These are phyloP conservation scores for Colletotrichum endophyticum DNA, from an alignment of 2,329 filamentous ascomycete genomes.

Conservation along the genomic window DNA sequence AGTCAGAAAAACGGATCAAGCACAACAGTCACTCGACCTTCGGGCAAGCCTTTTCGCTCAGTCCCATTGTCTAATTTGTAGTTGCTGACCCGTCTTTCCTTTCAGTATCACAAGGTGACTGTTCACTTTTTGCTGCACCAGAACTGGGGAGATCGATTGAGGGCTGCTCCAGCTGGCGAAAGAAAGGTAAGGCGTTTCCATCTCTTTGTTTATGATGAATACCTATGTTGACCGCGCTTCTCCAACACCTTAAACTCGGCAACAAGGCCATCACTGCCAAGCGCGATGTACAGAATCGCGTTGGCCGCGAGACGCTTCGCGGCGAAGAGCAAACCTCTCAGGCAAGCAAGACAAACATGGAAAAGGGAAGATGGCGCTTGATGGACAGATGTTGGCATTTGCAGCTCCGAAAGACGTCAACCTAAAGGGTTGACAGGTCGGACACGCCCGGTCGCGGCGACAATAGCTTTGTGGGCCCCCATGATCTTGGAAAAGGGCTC, in stretches of 20 bases:
- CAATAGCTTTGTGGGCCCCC: too few species aligned
- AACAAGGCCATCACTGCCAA: background rate
- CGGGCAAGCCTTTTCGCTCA: background rate
- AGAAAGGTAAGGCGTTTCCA: background rate
- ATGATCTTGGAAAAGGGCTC: too few species aligned
- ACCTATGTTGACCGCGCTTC: background rate
- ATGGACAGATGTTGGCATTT: too few species aligned
- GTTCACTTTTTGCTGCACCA: background rate
- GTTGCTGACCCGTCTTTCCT: background rate
- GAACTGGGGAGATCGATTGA: background rate
- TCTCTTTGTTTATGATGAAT: background rate
- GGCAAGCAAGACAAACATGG: rapidly evolving
- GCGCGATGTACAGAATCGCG: background rate
- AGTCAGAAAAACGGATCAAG: too few species aligned
- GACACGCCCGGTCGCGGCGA: too few species aligned
- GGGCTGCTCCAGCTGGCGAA: background rate
- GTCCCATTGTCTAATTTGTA: background rate
- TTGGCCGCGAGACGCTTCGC: background rate
- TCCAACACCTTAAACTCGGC: background rate
- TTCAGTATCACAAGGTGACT: background rate
- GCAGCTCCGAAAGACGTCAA: too few species aligned
- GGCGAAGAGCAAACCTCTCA: background rate
- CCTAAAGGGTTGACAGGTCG: rapidly evolving
- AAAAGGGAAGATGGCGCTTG: background rate
- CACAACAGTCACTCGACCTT: background rate